These are phyloP conservation scores for Umbelopsis vinacea DNA, from an alignment of 192 early-diverging fungal species.

Conservation along the genomic window DNA sequence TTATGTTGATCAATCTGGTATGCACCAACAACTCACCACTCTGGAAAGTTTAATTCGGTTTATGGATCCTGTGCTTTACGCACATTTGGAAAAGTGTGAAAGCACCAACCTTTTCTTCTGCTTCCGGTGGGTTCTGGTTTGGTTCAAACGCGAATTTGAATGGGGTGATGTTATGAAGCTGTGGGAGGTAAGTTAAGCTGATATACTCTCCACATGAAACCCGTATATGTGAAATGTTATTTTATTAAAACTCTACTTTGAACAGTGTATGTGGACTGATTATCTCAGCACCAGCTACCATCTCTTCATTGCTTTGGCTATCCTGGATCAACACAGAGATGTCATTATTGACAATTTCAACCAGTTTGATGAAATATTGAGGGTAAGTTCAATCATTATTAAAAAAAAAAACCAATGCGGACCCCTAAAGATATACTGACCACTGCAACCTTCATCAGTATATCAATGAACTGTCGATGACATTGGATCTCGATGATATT, in stretches of 20 bases:
- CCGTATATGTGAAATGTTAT: no score
- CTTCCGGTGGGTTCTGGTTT: conserved; percentile 96
- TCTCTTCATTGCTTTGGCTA: conserved; percentile 90
- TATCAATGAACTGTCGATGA: conserved; percentile 83
- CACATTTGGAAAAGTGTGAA: conserved; percentile 72
- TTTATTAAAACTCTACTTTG: neutral
- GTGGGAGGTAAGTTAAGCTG: conserved; percentile 75
- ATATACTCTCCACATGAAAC: neutral
- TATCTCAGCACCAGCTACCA: conserved; percentile 78
- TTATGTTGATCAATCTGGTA: conserved; percentile 88
- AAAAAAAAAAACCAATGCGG: neutral
- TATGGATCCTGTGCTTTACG: conserved; percentile 82
- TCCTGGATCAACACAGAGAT: conserved; percentile 82
- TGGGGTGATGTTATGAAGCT: conserved; percentile 82
- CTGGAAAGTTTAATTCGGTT: conserved; percentile 83
- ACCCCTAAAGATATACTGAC: neutral
- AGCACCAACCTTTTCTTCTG: conserved; percentile 93
- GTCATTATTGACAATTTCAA: conserved; percentile 74
- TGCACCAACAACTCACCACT: conserved; percentile 85
- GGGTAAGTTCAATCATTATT: conserved; percentile 48
- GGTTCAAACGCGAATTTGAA: conserved; percentile 97
- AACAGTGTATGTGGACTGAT: conserved; percentile 64
- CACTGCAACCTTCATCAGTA: conserved; percentile 51
- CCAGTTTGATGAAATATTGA: conserved; percentile 91
- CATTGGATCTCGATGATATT: conserved; percentile 69